These are phyloP conservation scores for Magnaporthiopsis incrustans DNA, from an alignment of 2,329 filamentous ascomycete species.

Conservation along the genomic window DNA sequence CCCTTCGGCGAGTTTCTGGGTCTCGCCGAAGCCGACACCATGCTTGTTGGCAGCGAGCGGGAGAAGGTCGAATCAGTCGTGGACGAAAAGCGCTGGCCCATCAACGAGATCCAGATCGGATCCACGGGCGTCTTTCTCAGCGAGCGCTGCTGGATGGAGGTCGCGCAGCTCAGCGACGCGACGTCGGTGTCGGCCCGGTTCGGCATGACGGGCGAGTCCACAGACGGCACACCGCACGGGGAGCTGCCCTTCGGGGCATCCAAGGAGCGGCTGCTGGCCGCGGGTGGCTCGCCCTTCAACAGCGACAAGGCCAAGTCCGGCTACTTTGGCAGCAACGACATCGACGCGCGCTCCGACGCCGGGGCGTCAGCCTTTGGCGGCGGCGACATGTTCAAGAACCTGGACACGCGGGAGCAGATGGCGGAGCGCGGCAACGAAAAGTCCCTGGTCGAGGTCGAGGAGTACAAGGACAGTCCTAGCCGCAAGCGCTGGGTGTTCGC, in stretches of 20 bases:
- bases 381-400: slow-evolving; percentile 96
- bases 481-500: slow-evolving; percentile 87
- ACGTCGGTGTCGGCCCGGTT: slow-evolving; percentile 46
- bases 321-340: slow-evolving; percentile 73
- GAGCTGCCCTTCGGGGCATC: slow-evolving; percentile 51
- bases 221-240: slow-evolving; percentile 52
- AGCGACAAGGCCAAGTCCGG: slow-evolving; percentile 67
- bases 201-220: slow-evolving; percentile 49
- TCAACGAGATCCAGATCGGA: slow-evolving; percentile 83
- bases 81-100: slow-evolving; percentile 85
- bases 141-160: slow-evolving; percentile 89
- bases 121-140: slow-evolving; percentile 93
- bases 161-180: slow-evolving; percentile 65
- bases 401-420: slow-evolving; percentile 90
- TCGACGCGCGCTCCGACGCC: slow-evolving; percentile 83
- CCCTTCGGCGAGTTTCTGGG: slow-evolving; percentile 95
- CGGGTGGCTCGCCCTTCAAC: slow-evolving; percentile 33
- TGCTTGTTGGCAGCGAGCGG: slow-evolving; percentile 82
- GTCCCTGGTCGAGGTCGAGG: slow-evolving; percentile 83
- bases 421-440: slow-evolving; percentile 92
- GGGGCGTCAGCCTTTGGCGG: slow-evolving; percentile 84
- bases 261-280: slow-evolving; percentile 46
- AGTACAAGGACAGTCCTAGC: slow-evolving; percentile 65
- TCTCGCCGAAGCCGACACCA: slow-evolving; percentile 72
- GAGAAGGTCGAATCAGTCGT: slow-evolving; percentile 90